Evolutionary conservation across 1,139 yeast genomes (phyloP).

Genomic region (Suhomyces bokatorum): DNA sequence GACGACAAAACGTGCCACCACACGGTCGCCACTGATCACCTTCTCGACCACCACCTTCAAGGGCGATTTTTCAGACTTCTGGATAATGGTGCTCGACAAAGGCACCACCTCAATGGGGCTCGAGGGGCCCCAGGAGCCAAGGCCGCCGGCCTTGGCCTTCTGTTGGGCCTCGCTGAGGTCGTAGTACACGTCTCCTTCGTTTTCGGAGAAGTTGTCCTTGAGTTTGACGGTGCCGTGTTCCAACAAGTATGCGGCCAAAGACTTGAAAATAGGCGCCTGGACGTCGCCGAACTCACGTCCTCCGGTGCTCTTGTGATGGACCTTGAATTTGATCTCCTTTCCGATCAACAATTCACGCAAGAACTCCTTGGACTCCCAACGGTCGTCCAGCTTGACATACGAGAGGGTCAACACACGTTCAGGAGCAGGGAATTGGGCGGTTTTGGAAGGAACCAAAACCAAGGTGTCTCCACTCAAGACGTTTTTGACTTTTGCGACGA

Average conservation of each 20-base stretch:
- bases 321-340: conserved; percentile 62
- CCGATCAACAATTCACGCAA: conserved; percentile 68
- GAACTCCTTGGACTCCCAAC: conserved; percentile 61
- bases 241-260: conserved; percentile 58
- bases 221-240: conserved; percentile 63
- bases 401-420: conserved; percentile 68
- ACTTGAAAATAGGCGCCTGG: conserved; percentile 61
- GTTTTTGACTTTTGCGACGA: conserved; percentile 64
- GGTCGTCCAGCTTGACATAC: conserved; percentile 55
- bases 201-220: conserved; percentile 52
- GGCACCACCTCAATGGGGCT: conserved; percentile 24
- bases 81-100: conserved; percentile 40
- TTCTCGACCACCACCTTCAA: conserved; percentile 66
- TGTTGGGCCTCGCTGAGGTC: conserved; percentile 42
- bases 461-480: conserved; percentile 78
- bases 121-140: conserved; percentile 56
- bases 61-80: conserved; percentile 42
- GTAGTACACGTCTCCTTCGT: conserved; percentile 35
- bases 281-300: conserved; percentile 76
- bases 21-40: conserved; percentile 76
- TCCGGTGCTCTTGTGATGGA: conserved; percentile 49
- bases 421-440: conserved; percentile 46
- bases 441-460: conserved; percentile 57
- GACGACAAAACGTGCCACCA: conserved; percentile 57
- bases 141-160: conserved; percentile 47